Base-by-base conservation (phyloP, 495 filamentous ascomycete genomes). In the Chaetomium tenue region DNA sequence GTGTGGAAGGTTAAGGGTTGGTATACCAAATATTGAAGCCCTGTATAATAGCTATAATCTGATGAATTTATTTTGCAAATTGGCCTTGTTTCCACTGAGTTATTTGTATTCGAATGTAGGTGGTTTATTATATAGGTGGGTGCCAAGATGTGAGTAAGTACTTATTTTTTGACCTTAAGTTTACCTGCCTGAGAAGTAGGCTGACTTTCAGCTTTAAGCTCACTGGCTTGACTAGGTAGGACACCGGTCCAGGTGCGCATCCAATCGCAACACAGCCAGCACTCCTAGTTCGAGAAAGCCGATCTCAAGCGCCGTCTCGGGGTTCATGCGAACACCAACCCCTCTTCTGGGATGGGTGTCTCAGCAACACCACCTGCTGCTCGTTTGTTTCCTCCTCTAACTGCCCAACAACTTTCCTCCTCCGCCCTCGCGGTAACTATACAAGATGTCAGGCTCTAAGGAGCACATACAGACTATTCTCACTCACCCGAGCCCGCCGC, bases 401-500 rank as follows among this genome's bases (percentile, higher is more conserved):
- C 6, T 47, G 3, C 7, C 15, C n/a, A 47, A n/a, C 16, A 47
- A 18, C 44, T 16, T 5, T 47, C 16, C 6, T 47, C 5, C 5
- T 12, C 6, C 44, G 15, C 44, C n/a, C 6, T 16, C 15, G 3
- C 1, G 44, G n/a, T 7, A 20, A 4, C 44, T 8, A 47, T 47
- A 20, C 15, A 47, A 47, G n/a, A 68, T 68, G 66, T 48, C 66
- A 18, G 40, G 46, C 16, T 11, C 53, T 26, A 16, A 56, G 8
- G 22, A 15, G 42, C n/a, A 26, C 8, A 30, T 8, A 6, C 40
- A 22, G 4, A n/a, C n/a, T n/a, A n/a, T n/a, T n/a, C 22, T 37
- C 1, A 6, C 76, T 6, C 68, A 73, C 69, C 76, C 78, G 0
- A 74, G 66, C 26, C 79, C 82, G 12, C 85, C 85, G 7, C 82